Evolutionary conservation across 257 asterid species (phyloP).

Genomic region (Solanum paucissectum): DNA sequence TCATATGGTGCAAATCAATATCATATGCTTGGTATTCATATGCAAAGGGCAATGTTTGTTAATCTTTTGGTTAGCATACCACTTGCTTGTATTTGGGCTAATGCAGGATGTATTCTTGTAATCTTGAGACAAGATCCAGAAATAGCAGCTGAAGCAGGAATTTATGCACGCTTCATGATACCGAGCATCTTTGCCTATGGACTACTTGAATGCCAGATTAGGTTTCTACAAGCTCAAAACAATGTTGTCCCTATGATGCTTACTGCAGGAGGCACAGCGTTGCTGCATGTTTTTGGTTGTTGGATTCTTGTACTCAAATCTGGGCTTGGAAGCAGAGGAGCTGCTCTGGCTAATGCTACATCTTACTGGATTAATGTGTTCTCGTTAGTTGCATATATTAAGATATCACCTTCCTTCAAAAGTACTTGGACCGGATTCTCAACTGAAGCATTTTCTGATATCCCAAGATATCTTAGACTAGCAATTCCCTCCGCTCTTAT

Average conservation of each 20-base stretch:
- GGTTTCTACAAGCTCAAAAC: constrained; percentile 57
- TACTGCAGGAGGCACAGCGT: constrained; percentile 38
- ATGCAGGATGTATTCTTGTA: not conserved
- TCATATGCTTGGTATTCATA: constrained; percentile 12
- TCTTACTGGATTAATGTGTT: constrained; percentile 57
- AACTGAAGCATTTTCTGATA: constrained; percentile 36
- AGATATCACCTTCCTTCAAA: constrained; percentile 36
- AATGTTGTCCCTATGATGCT: constrained; percentile 65
- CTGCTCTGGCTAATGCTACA: constrained; percentile 54
- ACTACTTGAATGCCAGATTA: constrained; percentile 44
- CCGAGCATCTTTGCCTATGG: constrained; percentile 61
- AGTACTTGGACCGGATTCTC: constrained; percentile 53
- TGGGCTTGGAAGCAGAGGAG: constrained; percentile 61
- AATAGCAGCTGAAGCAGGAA: constrained; percentile 50
- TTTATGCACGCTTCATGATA: constrained; percentile 47
- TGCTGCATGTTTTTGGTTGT: constrained; percentile 37
- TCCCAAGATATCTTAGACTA: constrained; percentile 41
- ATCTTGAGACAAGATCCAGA: constrained; percentile 50
- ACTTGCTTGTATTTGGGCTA: constrained; percentile 3
- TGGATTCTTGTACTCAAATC: constrained; percentile 45
- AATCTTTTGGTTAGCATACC: constrained; percentile 5
- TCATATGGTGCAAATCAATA: constrained; percentile 15
- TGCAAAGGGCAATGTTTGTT: constrained; percentile 16
- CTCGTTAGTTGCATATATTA: constrained; percentile 33
- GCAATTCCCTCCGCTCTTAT: constrained; percentile 59